Percentiles rank a stretch among this genome's conserved stretches.
These are phyloP conservation scores for Papiliotrema flavescens DNA, from an alignment of 1,284 basidiomycete species.

Conservation along the genomic window DNA sequence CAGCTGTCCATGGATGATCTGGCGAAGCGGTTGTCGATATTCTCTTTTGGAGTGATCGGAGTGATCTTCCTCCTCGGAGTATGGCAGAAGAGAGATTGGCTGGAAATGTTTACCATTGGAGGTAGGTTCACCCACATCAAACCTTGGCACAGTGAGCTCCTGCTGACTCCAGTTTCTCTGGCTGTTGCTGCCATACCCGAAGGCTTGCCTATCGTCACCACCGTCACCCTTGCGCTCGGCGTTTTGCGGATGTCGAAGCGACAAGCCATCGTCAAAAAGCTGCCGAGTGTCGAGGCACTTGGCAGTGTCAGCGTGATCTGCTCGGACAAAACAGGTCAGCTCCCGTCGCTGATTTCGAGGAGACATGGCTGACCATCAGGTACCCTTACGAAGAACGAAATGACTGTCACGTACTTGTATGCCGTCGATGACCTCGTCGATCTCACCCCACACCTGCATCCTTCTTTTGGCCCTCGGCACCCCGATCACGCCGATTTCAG, in stretches of 20 bases:
- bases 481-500: constrained; percentile 43
- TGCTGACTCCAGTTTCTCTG: constrained; percentile 63
- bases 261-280: constrained; percentile 94
- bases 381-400: constrained; percentile 94
- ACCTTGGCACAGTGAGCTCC: too few relatives aligned
- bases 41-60: constrained; percentile 90
- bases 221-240: constrained; percentile 91
- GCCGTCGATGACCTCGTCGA: constrained; percentile 74
- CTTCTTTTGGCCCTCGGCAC: constrained; percentile 60
- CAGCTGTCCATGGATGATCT: constrained; percentile 96
- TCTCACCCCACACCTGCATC: constrained; percentile 57
- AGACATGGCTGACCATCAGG: constrained; percentile 54
- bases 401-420: constrained; percentile 86
- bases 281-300: constrained; percentile 90
- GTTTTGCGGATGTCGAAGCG: constrained; percentile 90
- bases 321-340: constrained; percentile 87
- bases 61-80: constrained; percentile 89
- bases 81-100: constrained; percentile 79
- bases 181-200: constrained; percentile 97
- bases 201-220: constrained; percentile 94
- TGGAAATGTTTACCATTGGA: constrained; percentile 99
- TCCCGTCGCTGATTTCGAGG: too few relatives aligned
- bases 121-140: constrained; percentile 57
- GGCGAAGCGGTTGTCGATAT: constrained; percentile 81
- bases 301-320: constrained; percentile 95